A percentile compares a stretch with the other conserved stretches of the same genome.
phyloP scores from a whole-genome alignment of 257 asterid species.

The Penstemon newberryi region DNA sequence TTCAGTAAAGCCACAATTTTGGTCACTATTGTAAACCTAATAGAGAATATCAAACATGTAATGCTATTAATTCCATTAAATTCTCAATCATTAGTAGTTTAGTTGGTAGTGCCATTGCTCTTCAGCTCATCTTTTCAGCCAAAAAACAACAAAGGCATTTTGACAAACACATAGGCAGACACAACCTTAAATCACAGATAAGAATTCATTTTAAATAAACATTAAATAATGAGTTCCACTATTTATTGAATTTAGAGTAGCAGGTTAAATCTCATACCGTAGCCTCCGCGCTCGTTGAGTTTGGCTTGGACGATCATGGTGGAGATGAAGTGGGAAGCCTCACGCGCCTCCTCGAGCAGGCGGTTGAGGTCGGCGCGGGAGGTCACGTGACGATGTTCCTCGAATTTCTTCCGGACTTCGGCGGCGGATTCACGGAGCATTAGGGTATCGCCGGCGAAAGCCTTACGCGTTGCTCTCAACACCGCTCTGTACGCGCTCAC shows the following conservation, averaged over 20 bases:
- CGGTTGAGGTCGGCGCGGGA: conserved; percentile 68
- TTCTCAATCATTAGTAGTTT: no score
- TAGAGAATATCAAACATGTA: background rate
- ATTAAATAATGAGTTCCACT: background rate
- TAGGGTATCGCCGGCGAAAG: conserved; percentile 85
- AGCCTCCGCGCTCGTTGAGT: conserved; percentile 83
- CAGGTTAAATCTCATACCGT: conserved; percentile 44
- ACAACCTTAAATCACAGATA: background rate
- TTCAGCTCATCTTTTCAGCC: background rate
- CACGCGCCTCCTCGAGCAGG: conserved; percentile 81
- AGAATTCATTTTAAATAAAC: background rate
- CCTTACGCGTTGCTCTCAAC: conserved; percentile 73
- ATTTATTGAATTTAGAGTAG: background rate
- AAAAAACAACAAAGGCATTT: conserved; percentile 17
- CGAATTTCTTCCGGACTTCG: conserved; percentile 84
- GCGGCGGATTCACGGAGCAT: conserved; percentile 88
- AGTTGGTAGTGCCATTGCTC: no score
- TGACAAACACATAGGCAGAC: conserved; percentile 43
- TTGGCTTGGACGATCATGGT: conserved; percentile 93
- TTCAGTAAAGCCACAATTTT: background rate
- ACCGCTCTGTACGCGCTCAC: conserved; percentile 74
- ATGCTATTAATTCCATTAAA: background rate
- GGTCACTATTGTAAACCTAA: background rate
- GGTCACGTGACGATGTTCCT: conserved; percentile 80
- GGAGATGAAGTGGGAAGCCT: conserved; percentile 83